phyloP scores from a whole-genome alignment of 331 rosid species.

The Spiraea crenata region DNA sequence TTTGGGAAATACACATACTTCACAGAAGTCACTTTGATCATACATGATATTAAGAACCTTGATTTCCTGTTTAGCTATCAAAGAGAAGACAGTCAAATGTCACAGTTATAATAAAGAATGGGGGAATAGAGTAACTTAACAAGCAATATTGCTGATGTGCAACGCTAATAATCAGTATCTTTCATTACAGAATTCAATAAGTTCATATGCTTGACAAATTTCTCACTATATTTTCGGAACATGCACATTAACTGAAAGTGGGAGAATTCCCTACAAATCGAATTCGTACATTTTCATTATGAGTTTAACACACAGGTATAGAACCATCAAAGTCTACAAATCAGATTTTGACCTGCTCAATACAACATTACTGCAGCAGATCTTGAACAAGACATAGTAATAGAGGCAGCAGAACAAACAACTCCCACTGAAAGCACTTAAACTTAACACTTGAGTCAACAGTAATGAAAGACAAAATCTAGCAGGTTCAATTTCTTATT shows the following conservation, averaged over 20 bases:
- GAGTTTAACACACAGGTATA: background rate
- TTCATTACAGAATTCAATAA: constrained; percentile 77
- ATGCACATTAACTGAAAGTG: constrained; percentile 66
- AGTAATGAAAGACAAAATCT: background rate
- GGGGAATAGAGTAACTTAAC: background rate
- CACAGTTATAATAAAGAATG: background rate
- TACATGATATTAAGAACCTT: constrained; percentile 60
- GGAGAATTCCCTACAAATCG: background rate
- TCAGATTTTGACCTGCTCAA: background rate
- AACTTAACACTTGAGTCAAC: background rate
- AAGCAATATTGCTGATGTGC: background rate
- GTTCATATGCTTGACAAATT: constrained; percentile 86
- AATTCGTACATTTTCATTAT: background rate
- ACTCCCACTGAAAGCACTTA: constrained; percentile 45
- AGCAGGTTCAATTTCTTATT: background rate
- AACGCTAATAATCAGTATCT: constrained; percentile 74
- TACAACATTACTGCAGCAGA: background rate
- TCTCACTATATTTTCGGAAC: constrained; percentile 83
- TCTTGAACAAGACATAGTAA: constrained; percentile 39
- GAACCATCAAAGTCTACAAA: background rate
- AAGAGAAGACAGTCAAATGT: background rate
- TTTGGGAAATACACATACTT: constrained; percentile 50
- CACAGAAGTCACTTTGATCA: constrained; percentile 73
- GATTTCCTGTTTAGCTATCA: constrained; percentile 54
- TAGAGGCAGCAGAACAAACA: constrained; percentile 87